phyloP scores from a whole-genome alignment of 192 early-diverging fungal genomes.

The Coemansia sp. region DNA sequence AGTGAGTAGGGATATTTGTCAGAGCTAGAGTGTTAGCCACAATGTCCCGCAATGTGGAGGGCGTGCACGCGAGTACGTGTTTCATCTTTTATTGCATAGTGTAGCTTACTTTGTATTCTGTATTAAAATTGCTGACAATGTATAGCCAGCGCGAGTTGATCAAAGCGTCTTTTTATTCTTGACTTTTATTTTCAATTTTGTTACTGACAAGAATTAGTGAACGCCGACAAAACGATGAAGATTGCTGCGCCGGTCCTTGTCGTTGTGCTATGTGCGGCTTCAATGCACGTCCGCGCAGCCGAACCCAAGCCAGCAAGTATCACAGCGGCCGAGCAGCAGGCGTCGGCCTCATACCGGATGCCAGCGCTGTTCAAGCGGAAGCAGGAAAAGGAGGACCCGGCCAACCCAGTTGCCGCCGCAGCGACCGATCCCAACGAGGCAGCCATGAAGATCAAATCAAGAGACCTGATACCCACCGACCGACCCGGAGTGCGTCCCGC shows the following conservation, averaged over 20 bases:
- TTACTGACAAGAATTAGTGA: background rate
- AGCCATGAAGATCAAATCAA: slow-evolving; percentile 45
- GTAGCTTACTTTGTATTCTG: background rate
- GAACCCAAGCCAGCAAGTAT: background rate
- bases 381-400: slow-evolving; percentile 32
- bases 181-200: background rate
- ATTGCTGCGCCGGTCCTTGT: slow-evolving; percentile 5
- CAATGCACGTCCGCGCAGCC: background rate
- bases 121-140: background rate
- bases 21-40: background rate
- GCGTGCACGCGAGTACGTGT: background rate
- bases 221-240: slow-evolving; percentile 9
- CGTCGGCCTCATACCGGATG: slow-evolving; percentile 3
- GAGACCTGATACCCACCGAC: slow-evolving; percentile 45
- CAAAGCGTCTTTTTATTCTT: background rate
- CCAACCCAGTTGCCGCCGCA: slow-evolving; percentile 51
- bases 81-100: slow-evolving; percentile 2
- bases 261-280: slow-evolving; percentile 6
- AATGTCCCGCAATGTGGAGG: background rate
- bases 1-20: background rate
- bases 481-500: slow-evolving; percentile 20
- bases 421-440: slow-evolving; percentile 49
- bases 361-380: slow-evolving; percentile 27
- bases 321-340: background rate
- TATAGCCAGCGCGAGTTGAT: no score